phyloP scores from a whole-genome alignment of 2,329 filamentous ascomycete genomes.

The Fusarium sp. region DNA sequence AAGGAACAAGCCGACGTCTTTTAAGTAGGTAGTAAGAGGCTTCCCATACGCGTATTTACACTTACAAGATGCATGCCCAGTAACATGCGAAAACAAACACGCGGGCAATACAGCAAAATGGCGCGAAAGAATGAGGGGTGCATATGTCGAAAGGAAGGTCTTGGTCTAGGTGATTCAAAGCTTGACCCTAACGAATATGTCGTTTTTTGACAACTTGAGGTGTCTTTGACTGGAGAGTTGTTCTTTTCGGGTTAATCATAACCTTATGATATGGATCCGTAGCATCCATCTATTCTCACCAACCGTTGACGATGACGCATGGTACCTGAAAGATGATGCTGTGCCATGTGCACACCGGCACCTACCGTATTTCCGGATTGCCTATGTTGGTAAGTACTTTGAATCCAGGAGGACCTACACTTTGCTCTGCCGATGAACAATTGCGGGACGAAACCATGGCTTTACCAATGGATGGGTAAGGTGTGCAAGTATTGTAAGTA shows the following conservation, averaged over 20 bases:
- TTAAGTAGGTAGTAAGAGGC: not conserved
- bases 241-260: not conserved
- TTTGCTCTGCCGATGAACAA: not conserved
- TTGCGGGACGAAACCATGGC: not conserved
- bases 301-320: constrained; percentile 27
- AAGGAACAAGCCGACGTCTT: not conserved
- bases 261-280: not conserved
- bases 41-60: not conserved
- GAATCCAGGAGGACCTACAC: constrained; percentile 13
- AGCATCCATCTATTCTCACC: not conserved
- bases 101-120: constrained; percentile 20
- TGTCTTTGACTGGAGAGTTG: not conserved
- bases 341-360: constrained; percentile 30
- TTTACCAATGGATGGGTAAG: not conserved
- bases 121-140: constrained; percentile 16
- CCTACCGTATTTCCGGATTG: constrained; percentile 21
- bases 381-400: constrained; percentile 18
- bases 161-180: not conserved
- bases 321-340: constrained; percentile 6
- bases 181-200: not conserved
- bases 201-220: not conserved
- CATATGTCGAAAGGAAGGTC: not conserved
- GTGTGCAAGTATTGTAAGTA: not conserved
- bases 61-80: not conserved
- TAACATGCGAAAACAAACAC: constrained; percentile 31